Evolutionary conservation across 2,329 filamentous ascomycete genomes (phyloP), one percentile per base, ranked within the genome.

Genomic region (Sporothrix pallida): DNA sequence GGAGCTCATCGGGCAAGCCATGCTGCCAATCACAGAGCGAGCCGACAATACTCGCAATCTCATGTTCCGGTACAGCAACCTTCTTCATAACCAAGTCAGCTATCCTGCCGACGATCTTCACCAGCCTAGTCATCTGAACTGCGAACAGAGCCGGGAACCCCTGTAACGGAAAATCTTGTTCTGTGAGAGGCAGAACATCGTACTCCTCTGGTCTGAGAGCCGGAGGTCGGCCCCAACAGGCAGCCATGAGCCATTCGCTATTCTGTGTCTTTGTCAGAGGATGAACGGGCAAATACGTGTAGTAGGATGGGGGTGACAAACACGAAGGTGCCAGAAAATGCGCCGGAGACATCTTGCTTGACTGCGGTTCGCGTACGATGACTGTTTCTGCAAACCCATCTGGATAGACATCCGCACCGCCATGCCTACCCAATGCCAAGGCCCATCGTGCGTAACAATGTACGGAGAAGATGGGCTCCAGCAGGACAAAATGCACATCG

Each of bases 41-140:
- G 50, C 50, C 50, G 50, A 54, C 50, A 54, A 54, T 54, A 54
- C 50, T 54, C 50, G 50, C 50, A 54, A 54, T 54, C 50, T 54
- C 50, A 54, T 54, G 50, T 54, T 54, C 50, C 50, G 50, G 50
- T 54, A 54, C 50, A 54, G 50, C 17, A 54, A 54, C 50, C 50
- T 54, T 54, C 50, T 54, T 54, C 50, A 54, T 54, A 54, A 54
- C 50, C 50, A 54, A 54, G 50, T 54, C 50, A 54, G 50, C 50
- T 54, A 54, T 54, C 50, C 50, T 54, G 50, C 50, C 50, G 50
- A 54, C 50, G 50, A 54, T 54, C 50, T 54, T 54, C 50, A 54
- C 50, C 50, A 54, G 50, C 17, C 50, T 54, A 54, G 50, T 54
- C 50, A 54, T 54, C 50, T 54, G 50, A 54, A 54, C 50, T 54